Conservation (phyloP, 306 rosid species). For the Senna tora region DNA sequence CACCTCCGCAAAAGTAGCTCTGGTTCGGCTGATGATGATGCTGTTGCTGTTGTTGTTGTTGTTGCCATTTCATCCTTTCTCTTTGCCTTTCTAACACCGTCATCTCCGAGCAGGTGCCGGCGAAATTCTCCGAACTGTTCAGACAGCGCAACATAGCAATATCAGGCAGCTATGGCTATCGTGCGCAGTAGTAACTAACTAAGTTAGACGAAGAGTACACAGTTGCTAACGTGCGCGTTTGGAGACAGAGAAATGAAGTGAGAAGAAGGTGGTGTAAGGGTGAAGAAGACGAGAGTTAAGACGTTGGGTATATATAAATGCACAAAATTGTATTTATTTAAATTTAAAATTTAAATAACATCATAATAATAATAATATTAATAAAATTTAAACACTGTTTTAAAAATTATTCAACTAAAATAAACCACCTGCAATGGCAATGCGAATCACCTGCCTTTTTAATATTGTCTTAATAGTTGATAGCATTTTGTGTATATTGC, state of each 20-base stretch:
- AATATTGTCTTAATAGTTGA: too few species aligned
- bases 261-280: slow-evolving; percentile 14
- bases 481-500: too few species aligned
- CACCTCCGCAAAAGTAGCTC: slow-evolving; percentile 39
- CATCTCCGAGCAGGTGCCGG: slow-evolving; percentile 46
- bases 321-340: too few species aligned
- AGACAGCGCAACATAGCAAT: slow-evolving; percentile 54
- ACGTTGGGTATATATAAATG: slow-evolving; percentile 35
- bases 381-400: too few species aligned
- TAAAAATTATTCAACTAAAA: too few species aligned
- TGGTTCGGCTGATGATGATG: slow-evolving; percentile 8
- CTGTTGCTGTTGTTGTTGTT: background rate
- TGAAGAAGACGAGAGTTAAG: slow-evolving; percentile 19
- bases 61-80: slow-evolving; percentile 46
- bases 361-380: too few species aligned
- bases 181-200: background rate
- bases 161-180: background rate
- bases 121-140: slow-evolving; percentile 43
- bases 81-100: slow-evolving; percentile 59
- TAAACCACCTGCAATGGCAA: too few species aligned
- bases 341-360: too few species aligned
- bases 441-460: too few species aligned
- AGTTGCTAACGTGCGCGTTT: slow-evolving; percentile 31
- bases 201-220: slow-evolving; percentile 3
- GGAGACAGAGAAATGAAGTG: background rate